Evolutionary conservation across 768 basidiomycete species (phyloP).

Genomic region (Arthromyces matolae): DNA sequence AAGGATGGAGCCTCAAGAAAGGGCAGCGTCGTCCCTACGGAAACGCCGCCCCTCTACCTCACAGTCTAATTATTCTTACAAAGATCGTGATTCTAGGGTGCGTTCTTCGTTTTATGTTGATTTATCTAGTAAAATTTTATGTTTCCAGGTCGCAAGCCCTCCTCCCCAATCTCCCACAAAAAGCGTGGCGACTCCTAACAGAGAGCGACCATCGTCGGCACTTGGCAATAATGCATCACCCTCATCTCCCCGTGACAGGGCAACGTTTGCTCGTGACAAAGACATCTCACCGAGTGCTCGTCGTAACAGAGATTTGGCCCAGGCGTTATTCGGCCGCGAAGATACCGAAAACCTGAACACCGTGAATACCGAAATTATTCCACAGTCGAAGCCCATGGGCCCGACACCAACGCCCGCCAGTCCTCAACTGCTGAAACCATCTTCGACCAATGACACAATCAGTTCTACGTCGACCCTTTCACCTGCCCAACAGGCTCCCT

Average conservation of each 20-base stretch:
- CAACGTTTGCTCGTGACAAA: slow-evolving; percentile 25
- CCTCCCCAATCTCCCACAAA: slow-evolving; percentile 43
- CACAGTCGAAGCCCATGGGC: background rate
- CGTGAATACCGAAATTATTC: background rate
- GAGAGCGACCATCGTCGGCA: slow-evolving; percentile 21
- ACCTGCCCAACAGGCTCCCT: slow-evolving; percentile 28
- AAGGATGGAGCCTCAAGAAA: slow-evolving; percentile 55
- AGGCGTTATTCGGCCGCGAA: slow-evolving; percentile 64
- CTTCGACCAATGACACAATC: slow-evolving; percentile 16
- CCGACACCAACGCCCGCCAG: background rate
- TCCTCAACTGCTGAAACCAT: slow-evolving; percentile 4
- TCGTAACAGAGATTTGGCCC: slow-evolving; percentile 71
- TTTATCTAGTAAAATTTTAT: slow-evolving; percentile 12
- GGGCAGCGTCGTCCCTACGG: slow-evolving; percentile 62
- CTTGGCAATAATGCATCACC: slow-evolving; percentile 19
- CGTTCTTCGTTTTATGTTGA: slow-evolving; percentile 8
- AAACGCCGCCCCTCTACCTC: slow-evolving; percentile 77
- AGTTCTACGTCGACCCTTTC: slow-evolving; percentile 24
- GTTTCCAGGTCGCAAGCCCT: slow-evolving; percentile 54
- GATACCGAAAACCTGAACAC: slow-evolving; percentile 21
- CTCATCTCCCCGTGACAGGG: slow-evolving; percentile 5
- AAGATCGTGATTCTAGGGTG: slow-evolving; percentile 42
- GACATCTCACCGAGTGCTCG: slow-evolving; percentile 50
- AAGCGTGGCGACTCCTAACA: slow-evolving; percentile 25
- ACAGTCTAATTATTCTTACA: slow-evolving; percentile 70